Conservation (phyloP, 768 basidiomycete species). For the Auriculariales sp. region DNA sequence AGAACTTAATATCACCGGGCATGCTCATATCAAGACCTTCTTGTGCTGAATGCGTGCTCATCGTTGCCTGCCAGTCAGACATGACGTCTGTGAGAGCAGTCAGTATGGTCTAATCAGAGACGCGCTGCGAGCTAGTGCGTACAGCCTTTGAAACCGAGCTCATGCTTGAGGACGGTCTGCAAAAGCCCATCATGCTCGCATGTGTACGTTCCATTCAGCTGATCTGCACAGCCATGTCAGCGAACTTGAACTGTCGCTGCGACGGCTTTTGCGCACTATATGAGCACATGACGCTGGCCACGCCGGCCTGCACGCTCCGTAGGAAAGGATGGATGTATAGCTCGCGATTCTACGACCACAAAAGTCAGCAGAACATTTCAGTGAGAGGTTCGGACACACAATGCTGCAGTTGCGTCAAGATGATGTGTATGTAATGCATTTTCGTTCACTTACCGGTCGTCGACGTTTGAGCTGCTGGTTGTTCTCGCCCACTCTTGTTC, state of each 20-base stretch:
- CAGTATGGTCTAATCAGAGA: slow-evolving; percentile 30
- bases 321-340: slow-evolving; percentile 59
- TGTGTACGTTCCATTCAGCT: slow-evolving; percentile 35
- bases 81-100: slow-evolving; percentile 31
- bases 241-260: background rate
- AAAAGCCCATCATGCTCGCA: slow-evolving; percentile 59
- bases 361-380: slow-evolving; percentile 35
- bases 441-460: slow-evolving; percentile 68
- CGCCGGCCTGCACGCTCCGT: slow-evolving; percentile 59
- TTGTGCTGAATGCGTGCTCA: slow-evolving; percentile 35
- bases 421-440: no score
- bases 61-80: slow-evolving; percentile 60
- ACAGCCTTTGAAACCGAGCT: slow-evolving; percentile 49
- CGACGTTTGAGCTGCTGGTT: slow-evolving; percentile 42
- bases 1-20: slow-evolving; percentile 21
- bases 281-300: slow-evolving; percentile 61
- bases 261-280: slow-evolving; percentile 32
- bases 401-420: no score
- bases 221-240: background rate
- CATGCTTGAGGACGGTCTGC: slow-evolving; percentile 61
- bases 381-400: no score
- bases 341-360: slow-evolving; percentile 31
- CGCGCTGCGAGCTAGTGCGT: slow-evolving; percentile 38
- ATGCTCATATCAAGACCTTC: slow-evolving; percentile 36
- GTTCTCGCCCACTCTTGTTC: slow-evolving; percentile 21